Conservation (phyloP, 179 eudicot genomes). For the Beta lomatogona region DNA sequence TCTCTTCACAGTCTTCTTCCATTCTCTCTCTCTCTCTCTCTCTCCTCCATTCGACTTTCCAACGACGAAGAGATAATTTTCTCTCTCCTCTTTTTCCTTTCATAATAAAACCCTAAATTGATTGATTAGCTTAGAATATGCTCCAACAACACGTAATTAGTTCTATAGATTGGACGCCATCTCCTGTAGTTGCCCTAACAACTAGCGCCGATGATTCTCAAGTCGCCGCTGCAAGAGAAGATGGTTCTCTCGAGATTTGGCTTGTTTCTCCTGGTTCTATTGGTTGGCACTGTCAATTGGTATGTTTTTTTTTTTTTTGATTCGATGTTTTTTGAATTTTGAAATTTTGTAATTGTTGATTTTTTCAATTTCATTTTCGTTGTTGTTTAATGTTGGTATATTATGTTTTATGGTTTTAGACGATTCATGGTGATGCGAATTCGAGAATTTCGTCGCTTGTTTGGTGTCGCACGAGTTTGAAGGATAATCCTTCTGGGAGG, state of each 20-base stretch:
- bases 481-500: slow-evolving; percentile 46
- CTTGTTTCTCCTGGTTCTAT: slow-evolving; percentile 97
- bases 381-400: not conserved
- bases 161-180: slow-evolving; percentile 73
- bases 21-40: not conserved
- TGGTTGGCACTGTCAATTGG: slow-evolving; percentile 99
- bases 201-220: slow-evolving; percentile 85
- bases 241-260: slow-evolving; percentile 96
- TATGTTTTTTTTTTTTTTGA: slow-evolving; percentile 19
- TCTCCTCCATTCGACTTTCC: too few species aligned
- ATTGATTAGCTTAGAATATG: slow-evolving; percentile 11
- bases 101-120: not conserved
- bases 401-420: slow-evolving; percentile 37
- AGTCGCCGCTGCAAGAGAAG: slow-evolving; percentile 94
- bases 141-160: slow-evolving; percentile 39
- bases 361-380: too few species aligned
- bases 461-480: slow-evolving; percentile 64
- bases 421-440: slow-evolving; percentile 64
- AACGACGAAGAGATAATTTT: too few species aligned
- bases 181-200: slow-evolving; percentile 77
- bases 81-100: not conserved
- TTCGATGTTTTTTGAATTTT: too few species aligned
- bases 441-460: slow-evolving; percentile 75
- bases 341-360: not conserved
- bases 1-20: not conserved